phyloP scores from a whole-genome alignment of 1,139 yeast genomes.

The Candida sp. region DNA sequence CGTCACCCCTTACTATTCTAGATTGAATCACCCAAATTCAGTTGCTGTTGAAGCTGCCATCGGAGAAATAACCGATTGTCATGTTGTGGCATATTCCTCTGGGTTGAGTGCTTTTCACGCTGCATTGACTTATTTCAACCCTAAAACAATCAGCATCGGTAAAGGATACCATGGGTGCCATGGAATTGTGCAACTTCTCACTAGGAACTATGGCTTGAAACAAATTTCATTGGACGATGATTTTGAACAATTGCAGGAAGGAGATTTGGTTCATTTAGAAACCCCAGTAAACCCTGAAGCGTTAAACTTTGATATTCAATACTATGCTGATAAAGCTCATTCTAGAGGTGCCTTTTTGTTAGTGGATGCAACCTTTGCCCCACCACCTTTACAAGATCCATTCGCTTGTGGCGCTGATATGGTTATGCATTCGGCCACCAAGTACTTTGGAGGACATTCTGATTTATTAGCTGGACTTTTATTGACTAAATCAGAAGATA shows the following conservation, averaged over 20 bases:
- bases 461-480: constrained; percentile 82
- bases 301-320: constrained; percentile 55
- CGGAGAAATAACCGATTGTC: constrained; percentile 51
- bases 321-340: constrained; percentile 68
- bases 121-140: constrained; percentile 66
- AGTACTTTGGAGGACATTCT: constrained; percentile 93
- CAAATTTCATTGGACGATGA: constrained; percentile 52
- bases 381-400: constrained; percentile 85
- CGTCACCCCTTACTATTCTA: constrained; percentile 52
- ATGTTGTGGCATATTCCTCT: constrained; percentile 63
- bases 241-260: constrained; percentile 45
- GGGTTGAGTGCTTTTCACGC: constrained; percentile 85
- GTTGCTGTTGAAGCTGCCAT: constrained; percentile 65
- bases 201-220: constrained; percentile 58
- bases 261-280: constrained; percentile 82
- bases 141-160: constrained; percentile 72
- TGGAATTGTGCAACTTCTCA: constrained; percentile 60
- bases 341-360: constrained; percentile 61
- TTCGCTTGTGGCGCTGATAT: constrained; percentile 79
- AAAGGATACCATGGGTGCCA: constrained; percentile 85
- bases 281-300: constrained; percentile 91
- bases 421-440: constrained; percentile 87
- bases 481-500: constrained; percentile 52
- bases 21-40: constrained; percentile 71
- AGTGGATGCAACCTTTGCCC: constrained; percentile 90